Conservation (phyloP, 352 stramenopile species). For the Phytophthora tubulina region DNA sequence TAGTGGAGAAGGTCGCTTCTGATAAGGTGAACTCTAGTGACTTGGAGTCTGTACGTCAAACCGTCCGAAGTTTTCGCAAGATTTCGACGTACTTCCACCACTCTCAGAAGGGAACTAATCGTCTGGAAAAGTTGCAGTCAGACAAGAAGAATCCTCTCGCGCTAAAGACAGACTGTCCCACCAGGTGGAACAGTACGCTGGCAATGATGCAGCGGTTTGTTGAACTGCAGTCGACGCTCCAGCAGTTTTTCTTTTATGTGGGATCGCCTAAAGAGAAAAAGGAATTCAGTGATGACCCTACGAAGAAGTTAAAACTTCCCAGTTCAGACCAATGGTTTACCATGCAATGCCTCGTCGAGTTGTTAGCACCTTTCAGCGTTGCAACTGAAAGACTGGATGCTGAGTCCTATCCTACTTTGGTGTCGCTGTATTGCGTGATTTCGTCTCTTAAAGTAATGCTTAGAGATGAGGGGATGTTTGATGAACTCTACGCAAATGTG, state of each 20-base stretch:
- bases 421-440: not conserved
- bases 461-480: not conserved
- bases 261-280: not conserved
- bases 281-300: slow-evolving; percentile 3
- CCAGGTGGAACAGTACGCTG: slow-evolving; percentile 5
- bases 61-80: not conserved
- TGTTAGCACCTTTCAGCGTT: slow-evolving; percentile 7
- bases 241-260: slow-evolving; percentile 8
- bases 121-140: slow-evolving; percentile 6
- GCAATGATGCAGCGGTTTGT: slow-evolving; percentile 11
- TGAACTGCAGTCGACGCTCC: not conserved
- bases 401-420: slow-evolving; percentile 7
- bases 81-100: not conserved
- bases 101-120: not conserved
- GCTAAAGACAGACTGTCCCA: slow-evolving; percentile 1
- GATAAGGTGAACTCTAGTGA: not conserved
- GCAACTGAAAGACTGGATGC: not conserved
- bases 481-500: not conserved
- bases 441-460: not conserved
- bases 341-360: slow-evolving; percentile 3
- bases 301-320: not conserved
- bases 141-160: not conserved
- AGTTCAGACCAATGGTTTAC: not conserved
- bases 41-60: not conserved
- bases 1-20: not conserved